Conservation (phyloP, 495 filamentous ascomycete genomes). For the Xylaria intraflava region DNA sequence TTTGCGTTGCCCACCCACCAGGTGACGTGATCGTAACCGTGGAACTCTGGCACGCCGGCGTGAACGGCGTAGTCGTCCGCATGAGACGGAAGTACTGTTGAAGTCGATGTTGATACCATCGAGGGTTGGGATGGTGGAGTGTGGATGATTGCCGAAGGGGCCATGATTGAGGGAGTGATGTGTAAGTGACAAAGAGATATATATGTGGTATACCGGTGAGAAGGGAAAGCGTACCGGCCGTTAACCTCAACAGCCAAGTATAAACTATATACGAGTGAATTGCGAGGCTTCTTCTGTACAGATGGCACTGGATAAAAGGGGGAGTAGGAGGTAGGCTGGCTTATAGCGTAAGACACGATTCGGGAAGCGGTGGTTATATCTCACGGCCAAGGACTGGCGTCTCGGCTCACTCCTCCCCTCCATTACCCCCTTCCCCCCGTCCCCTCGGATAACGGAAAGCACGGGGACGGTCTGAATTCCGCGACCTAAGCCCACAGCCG, state of each 20-base stretch:
- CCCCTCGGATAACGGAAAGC: slow-evolving; percentile 1
- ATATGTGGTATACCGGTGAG: background rate
- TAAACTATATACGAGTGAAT: background rate
- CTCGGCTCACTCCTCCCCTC: background rate
- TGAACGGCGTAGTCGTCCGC: slow-evolving; percentile 39
- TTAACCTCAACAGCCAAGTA: background rate
- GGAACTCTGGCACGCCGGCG: slow-evolving; percentile 51
- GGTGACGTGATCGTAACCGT: slow-evolving; percentile 80
- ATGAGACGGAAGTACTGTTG: slow-evolving; percentile 33
- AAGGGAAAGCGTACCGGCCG: background rate
- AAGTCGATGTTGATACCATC: background rate
- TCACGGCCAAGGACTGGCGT: no score
- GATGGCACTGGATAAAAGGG: no score
- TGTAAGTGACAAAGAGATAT: slow-evolving; percentile 6
- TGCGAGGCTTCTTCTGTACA: background rate
- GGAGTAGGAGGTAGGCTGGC: no score
- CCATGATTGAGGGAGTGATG: slow-evolving; percentile 43
- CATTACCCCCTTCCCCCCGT: background rate
- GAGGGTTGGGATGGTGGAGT: slow-evolving; percentile 36
- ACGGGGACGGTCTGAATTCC: slow-evolving; percentile 10
- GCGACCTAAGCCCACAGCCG: slow-evolving; percentile 6
- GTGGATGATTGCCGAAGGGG: slow-evolving; percentile 62
- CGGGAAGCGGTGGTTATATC: no score
- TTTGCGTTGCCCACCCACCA: slow-evolving; percentile 97
- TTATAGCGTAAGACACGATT: no score